Evolutionary conservation across 78 protist genomes (phyloP).

Genomic region (slime mould (Dictyostelium discoideum)): DNA sequence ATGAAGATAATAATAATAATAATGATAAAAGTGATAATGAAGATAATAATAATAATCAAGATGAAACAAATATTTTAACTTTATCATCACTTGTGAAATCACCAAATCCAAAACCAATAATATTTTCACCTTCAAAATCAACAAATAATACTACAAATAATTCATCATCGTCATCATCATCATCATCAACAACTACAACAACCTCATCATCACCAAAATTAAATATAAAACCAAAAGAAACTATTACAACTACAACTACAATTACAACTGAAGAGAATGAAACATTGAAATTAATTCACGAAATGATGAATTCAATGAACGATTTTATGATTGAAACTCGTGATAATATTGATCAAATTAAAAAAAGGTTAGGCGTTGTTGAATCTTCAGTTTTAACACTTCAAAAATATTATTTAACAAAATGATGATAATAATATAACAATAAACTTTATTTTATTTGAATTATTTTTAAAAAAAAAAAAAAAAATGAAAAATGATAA

Average conservation of each 20-base stretch:
- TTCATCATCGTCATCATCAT: background rate
- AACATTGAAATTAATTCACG: background rate
- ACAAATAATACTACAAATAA: slow-evolving; percentile 2
- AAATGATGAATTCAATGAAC: background rate
- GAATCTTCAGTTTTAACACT: slow-evolving; percentile 19
- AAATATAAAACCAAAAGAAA: slow-evolving; percentile 20
- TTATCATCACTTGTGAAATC: background rate
- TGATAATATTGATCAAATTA: background rate
- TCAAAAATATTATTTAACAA: slow-evolving; percentile 11
- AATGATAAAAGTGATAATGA: background rate
- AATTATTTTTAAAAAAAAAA: background rate
- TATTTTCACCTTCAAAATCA: background rate
- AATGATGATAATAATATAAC: background rate
- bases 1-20: background rate
- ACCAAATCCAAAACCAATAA: background rate
- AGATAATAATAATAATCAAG: background rate
- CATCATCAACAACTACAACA: background rate
- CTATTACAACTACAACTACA: background rate
- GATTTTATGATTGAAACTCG: slow-evolving; percentile 29
- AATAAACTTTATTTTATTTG: background rate
- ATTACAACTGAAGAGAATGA: slow-evolving; percentile 15
- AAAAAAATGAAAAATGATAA: background rate
- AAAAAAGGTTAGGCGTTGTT: background rate
- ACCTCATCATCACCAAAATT: background rate
- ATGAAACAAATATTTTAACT: slow-evolving; percentile 1